These are phyloP conservation scores for Rhodamnia argentea DNA, from an alignment of 345 rosid genomes.

Conservation along the genomic window DNA sequence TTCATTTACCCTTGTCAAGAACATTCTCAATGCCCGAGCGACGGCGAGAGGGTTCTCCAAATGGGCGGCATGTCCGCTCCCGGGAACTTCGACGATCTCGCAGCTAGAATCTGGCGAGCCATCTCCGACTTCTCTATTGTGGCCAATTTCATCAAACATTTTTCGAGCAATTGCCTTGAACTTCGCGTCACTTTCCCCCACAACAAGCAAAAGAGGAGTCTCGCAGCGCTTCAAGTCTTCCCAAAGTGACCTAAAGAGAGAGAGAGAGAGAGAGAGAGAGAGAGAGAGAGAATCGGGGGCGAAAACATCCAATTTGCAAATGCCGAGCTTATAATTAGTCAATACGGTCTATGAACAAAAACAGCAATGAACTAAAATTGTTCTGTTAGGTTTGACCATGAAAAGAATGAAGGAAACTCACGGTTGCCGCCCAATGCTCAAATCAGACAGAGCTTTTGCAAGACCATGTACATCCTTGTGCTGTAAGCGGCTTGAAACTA, in stretches of 20 bases:
- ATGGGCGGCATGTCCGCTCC: conserved; percentile 83
- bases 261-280: background rate
- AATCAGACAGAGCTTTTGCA: conserved; percentile 61
- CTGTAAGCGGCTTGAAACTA: conserved; percentile 43
- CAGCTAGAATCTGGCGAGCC: background rate
- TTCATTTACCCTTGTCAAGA: conserved; percentile 21
- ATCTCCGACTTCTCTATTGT: background rate
- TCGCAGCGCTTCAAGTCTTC: conserved; percentile 54
- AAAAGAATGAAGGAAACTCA: conserved; percentile 23
- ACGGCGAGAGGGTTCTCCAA: conserved; percentile 71
- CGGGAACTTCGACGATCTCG: conserved; percentile 46
- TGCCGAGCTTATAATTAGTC: background rate
- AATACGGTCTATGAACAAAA: background rate
- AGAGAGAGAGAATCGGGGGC: background rate
- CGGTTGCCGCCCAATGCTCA: conserved; percentile 83
- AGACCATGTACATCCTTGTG: conserved; percentile 47
- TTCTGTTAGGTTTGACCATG: background rate
- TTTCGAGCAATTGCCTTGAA: conserved; percentile 45
- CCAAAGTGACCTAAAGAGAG: conserved; percentile 66
- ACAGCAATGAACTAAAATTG: background rate
- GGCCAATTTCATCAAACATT: conserved; percentile 29
- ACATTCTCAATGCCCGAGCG: conserved; percentile 43
- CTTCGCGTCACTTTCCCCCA: conserved; percentile 63
- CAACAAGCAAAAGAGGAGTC: conserved; percentile 45
- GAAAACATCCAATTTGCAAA: background rate